phyloP scores from a whole-genome alignment of 2,329 filamentous ascomycete genomes.

The Cladophialophora chaetospira region DNA sequence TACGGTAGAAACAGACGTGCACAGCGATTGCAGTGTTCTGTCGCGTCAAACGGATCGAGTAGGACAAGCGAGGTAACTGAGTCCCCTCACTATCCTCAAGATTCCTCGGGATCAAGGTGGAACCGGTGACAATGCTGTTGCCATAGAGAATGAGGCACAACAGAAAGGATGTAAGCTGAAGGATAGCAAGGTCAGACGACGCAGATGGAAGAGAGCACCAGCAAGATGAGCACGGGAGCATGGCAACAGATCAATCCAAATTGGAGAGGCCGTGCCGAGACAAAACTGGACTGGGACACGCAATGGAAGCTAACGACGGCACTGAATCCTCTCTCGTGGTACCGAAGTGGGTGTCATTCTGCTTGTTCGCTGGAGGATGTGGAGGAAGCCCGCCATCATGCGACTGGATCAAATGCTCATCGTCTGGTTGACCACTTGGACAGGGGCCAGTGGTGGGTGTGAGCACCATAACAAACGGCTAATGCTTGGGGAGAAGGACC shows the following conservation, averaged over 20 bases:
- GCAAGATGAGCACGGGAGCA: slow-evolving; percentile 5
- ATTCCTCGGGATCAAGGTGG: background rate
- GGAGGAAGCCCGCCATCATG: background rate
- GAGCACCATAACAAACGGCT: background rate
- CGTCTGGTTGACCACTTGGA: background rate
- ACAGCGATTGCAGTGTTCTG: background rate
- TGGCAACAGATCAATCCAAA: slow-evolving; percentile 3
- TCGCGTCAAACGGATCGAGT: slow-evolving; percentile 3
- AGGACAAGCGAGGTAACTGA: slow-evolving; percentile 5
- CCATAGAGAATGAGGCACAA: background rate
- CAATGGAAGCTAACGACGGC: slow-evolving; percentile 8
- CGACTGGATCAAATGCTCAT: background rate
- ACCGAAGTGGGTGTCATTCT: slow-evolving; percentile 15
- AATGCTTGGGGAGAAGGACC: background rate
- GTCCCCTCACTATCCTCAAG: slow-evolving; percentile 5
- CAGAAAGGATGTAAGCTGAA: background rate
- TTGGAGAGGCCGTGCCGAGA: too few relatives aligned
- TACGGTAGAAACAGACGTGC: background rate
- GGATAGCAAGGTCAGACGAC: slow-evolving; percentile 23
- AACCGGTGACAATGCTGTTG: background rate
- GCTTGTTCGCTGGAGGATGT: background rate
- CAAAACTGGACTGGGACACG: slow-evolving; percentile 19
- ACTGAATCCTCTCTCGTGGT: slow-evolving; percentile 5
- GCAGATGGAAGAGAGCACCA: background rate
- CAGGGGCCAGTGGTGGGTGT: background rate